A percentile compares a stretch with the other conserved stretches of the same genome.
phyloP scores from a whole-genome alignment of 345 rosid genomes.

The Turnera subulata region DNA sequence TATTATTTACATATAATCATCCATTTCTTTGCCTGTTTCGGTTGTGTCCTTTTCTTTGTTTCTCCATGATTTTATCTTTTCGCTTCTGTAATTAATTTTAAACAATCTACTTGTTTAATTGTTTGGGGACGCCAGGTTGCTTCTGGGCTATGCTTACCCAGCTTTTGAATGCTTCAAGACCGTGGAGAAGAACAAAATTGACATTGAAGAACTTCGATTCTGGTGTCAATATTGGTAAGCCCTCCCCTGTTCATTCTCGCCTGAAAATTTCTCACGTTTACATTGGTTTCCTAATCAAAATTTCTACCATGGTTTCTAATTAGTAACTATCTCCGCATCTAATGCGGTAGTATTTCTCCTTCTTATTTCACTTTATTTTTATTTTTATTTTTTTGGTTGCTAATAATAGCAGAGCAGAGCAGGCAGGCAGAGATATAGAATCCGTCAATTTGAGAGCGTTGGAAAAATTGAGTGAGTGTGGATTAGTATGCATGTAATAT shows the following conservation, averaged over 20 bases:
- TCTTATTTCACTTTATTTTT: no score
- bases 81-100: background rate
- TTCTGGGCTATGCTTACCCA: constrained; percentile 88
- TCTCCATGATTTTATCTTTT: background rate
- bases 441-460: background rate
- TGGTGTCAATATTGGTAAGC: constrained; percentile 96
- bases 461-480: no score
- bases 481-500: no score
- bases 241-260: background rate
- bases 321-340: no score
- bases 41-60: background rate
- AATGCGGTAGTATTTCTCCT: no score
- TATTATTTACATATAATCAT: no score
- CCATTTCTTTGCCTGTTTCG: no score
- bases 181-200: constrained; percentile 76
- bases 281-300: no score
- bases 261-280: no score
- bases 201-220: constrained; percentile 73
- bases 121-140: constrained; percentile 40
- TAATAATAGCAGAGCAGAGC: background rate
- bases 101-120: background rate
- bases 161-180: constrained; percentile 83
- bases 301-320: no score
- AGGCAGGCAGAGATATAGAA: no score
- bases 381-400: background rate